Evolutionary conservation across 257 asterid species (phyloP).

Genomic region (Apocynum venetum): DNA sequence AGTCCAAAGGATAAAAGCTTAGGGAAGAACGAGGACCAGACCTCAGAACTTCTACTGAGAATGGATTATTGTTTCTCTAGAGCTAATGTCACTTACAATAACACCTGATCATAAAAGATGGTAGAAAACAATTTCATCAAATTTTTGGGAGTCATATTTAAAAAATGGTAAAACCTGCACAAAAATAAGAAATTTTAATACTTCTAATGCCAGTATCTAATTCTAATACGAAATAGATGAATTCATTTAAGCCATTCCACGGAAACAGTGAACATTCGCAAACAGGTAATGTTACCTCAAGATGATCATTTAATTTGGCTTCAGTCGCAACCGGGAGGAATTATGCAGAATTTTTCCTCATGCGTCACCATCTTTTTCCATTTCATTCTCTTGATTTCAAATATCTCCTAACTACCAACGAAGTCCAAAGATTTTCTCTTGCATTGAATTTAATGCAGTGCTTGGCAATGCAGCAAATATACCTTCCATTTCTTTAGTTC

Average conservation of each 20-base stretch:
- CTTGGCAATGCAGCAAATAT: background rate
- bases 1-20: too few species aligned
- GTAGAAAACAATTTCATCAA: too few species aligned
- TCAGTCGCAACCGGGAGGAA: background rate
- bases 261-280: background rate
- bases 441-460: background rate
- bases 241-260: background rate
- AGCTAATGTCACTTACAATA: background rate
- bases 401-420: background rate
- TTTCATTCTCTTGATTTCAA: background rate
- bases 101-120: background rate
- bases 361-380: background rate
- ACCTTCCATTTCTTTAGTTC: background rate
- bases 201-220: background rate
- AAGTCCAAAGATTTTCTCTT: background rate
- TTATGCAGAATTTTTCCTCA: background rate
- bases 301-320: too few species aligned
- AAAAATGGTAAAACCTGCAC: background rate
- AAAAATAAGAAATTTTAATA: background rate
- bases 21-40: too few species aligned
- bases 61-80: background rate
- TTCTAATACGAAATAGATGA: too few species aligned
- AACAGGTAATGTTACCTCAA: background rate
- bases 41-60: background rate
- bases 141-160: too few species aligned